A percentile compares a stretch with the other conserved stretches of the same genome.
Evolutionary conservation across 2,329 filamentous ascomycete genomes (phyloP).

Genomic region (Xylariaceae sp.): DNA sequence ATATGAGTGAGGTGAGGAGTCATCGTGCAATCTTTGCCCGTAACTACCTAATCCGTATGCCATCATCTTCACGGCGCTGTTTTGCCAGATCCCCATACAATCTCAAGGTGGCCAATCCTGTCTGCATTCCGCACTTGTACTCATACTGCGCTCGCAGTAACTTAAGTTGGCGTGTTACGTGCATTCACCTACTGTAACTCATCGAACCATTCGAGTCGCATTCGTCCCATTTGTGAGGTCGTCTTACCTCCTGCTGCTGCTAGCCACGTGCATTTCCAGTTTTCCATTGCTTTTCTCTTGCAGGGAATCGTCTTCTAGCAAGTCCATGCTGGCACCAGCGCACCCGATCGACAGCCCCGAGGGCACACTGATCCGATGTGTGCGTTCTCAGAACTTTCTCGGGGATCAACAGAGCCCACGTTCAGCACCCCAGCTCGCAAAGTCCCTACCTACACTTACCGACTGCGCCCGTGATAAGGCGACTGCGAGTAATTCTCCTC

Average conservation of each 20-base stretch:
- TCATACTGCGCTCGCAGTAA: background rate
- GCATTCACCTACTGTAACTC: background rate
- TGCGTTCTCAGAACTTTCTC: background rate
- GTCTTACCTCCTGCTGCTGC: background rate
- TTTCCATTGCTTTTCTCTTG: background rate
- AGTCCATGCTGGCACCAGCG: background rate
- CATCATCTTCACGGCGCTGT: background rate
- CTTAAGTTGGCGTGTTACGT: background rate
- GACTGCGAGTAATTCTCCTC: background rate
- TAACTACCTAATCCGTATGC: background rate
- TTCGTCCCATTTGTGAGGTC: background rate
- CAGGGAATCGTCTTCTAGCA: background rate
- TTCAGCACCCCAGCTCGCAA: background rate
- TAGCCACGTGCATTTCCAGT: constrained; percentile 10
- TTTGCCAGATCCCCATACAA: background rate
- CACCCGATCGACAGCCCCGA: constrained; percentile 5
- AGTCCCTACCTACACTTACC: background rate
- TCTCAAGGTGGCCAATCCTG: background rate
- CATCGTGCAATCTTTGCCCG: background rate
- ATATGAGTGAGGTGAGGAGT: background rate
- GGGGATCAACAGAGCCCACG: constrained; percentile 5
- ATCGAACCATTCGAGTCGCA: background rate
- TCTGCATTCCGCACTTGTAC: background rate
- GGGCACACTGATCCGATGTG: constrained; percentile 12
- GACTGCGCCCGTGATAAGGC: background rate